These are phyloP conservation scores for Ganoderma resinaceum DNA, from an alignment of 1,284 basidiomycete genomes.

Conservation along the genomic window DNA sequence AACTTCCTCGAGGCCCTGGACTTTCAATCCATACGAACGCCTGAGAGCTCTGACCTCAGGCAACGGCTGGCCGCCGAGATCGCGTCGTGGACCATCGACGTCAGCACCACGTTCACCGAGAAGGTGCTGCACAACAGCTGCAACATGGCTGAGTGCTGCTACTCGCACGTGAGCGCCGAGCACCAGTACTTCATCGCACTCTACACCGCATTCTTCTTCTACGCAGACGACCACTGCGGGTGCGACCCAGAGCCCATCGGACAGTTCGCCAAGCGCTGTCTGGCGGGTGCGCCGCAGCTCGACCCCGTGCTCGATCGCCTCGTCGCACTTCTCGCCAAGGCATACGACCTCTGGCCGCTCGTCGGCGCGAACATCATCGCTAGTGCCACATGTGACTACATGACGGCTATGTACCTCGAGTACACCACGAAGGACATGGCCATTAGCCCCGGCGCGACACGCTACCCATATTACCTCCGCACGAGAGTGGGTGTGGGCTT, in stretches of 20 bases:
- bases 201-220: conserved; percentile 16
- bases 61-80: conserved; percentile 5
- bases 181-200: conserved; percentile 14
- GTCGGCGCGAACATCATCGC: conserved; percentile 22
- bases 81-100: conserved; percentile 8
- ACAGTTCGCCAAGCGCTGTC: conserved; percentile 17
- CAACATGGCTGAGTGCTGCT: conserved; percentile 14
- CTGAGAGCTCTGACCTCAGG: background rate
- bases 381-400: conserved; percentile 20
- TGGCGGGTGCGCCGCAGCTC: conserved; percentile 16
- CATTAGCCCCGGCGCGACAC: conserved; percentile 15
- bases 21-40: background rate
- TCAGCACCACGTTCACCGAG: conserved; percentile 5
- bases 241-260: conserved; percentile 9
- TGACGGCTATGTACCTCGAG: conserved; percentile 24
- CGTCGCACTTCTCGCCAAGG: conserved; percentile 9
- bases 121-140: conserved; percentile 15
- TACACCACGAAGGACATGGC: conserved; percentile 16
- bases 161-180: conserved; percentile 7
- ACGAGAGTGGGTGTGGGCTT: conserved; percentile 14
- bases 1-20: no score
- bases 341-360: conserved; percentile 18
- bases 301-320: conserved; percentile 15
- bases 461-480: conserved; percentile 24
- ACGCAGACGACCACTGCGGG: conserved; percentile 14